A percentile compares a stretch with the other conserved stretches of the same genome.
Conservation (phyloP, 148 eudicot genomes). For the Nepenthes gracilis region DNA sequence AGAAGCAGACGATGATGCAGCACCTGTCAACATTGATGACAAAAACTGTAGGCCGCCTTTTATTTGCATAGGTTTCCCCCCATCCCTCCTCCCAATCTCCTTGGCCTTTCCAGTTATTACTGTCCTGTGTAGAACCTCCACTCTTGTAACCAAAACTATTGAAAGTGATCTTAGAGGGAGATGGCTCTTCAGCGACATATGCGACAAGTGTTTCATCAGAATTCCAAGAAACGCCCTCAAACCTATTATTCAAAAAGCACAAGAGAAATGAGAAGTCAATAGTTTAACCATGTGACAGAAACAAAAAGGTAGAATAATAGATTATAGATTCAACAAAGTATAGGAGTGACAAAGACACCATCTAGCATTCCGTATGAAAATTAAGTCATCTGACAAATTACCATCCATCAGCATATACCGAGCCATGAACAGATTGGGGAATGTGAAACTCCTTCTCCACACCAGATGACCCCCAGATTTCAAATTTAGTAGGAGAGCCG, state of each 20-base stretch:
- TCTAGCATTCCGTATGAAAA: neutral
- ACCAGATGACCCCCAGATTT: constrained; percentile 69
- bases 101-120: constrained; percentile 84
- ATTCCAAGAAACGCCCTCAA: constrained; percentile 94
- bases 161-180: constrained; percentile 57
- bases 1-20: constrained; percentile 6
- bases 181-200: constrained; percentile 90
- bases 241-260: constrained; percentile 32
- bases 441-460: constrained; percentile 68
- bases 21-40: constrained; percentile 68
- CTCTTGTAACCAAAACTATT: constrained; percentile 44
- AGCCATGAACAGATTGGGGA: constrained; percentile 70
- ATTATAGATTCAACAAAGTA: neutral
- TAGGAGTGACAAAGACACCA: constrained; percentile 1
- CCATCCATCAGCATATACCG: constrained; percentile 91
- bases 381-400: constrained; percentile 12
- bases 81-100: constrained; percentile 85
- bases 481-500: constrained; percentile 67
- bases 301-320: neutral
- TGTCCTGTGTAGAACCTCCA: constrained; percentile 54
- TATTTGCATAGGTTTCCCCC: constrained; percentile 87
- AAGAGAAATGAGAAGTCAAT: neutral
- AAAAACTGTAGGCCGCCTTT: constrained; percentile 72
- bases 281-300: neutral
- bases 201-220: constrained; percentile 75